Percentiles rank a stretch among this genome's conserved stretches.
Evolutionary conservation across 306 rosid species (phyloP).

Genomic region (Rosa multiflora): DNA sequence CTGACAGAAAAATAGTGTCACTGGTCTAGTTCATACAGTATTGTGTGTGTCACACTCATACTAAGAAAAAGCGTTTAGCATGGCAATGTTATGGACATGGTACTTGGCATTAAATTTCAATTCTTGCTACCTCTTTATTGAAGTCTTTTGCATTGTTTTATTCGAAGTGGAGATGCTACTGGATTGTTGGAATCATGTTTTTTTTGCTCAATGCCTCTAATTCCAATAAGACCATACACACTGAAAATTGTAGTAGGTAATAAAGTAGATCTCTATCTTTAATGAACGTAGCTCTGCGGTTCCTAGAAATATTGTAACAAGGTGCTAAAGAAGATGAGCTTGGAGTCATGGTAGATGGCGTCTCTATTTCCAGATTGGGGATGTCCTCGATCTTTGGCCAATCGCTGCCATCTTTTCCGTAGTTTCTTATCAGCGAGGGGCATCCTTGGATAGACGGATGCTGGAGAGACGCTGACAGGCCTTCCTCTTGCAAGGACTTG

Average conservation of each 20-base stretch:
- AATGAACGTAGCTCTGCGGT: not conserved
- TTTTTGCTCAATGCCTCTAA: not conserved
- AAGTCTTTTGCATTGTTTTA: too few species aligned
- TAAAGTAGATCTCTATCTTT: not conserved
- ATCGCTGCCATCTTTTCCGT: not conserved
- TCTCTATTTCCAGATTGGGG: constrained; percentile 11
- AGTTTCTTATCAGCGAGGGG: not conserved
- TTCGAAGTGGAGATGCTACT: not conserved
- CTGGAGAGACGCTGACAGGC: constrained; percentile 16
- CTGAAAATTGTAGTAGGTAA: not conserved
- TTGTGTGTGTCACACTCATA: not conserved
- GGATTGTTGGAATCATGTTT: not conserved
- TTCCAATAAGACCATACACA: not conserved
- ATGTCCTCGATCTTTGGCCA: constrained; percentile 1
- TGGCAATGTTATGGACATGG: not conserved
- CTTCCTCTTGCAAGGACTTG: constrained; percentile 21
- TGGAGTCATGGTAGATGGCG: not conserved
- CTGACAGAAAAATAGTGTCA: not conserved
- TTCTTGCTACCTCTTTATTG: not conserved
- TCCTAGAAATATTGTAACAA: not conserved
- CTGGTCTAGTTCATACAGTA: not conserved
- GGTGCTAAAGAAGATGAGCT: not conserved
- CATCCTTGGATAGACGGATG: constrained; percentile 20
- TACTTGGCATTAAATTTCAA: too few species aligned
- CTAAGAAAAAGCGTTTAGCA: not conserved